Percentiles rank a stretch among this genome's conserved stretches.
phyloP scores from a whole-genome alignment of 2,329 filamentous ascomycete genomes.

The Verticillium albo-atrum region DNA sequence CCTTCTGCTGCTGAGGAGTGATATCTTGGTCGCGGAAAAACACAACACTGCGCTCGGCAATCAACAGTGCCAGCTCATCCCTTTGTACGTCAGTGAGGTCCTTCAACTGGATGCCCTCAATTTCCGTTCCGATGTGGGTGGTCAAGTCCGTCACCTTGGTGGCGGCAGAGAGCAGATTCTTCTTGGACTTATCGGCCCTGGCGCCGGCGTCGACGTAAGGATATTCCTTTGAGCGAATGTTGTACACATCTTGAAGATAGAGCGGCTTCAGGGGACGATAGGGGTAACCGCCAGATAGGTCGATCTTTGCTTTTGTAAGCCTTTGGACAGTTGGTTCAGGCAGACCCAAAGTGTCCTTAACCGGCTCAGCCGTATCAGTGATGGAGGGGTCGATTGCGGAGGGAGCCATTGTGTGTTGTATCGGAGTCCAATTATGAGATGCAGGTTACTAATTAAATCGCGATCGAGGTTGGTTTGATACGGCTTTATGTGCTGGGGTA shows the following conservation, averaged over 20 bases:
- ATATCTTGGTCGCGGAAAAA: slow-evolving; percentile 62
- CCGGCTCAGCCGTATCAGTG: slow-evolving; percentile 56
- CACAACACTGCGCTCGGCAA: slow-evolving; percentile 62
- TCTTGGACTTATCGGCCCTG: slow-evolving; percentile 62
- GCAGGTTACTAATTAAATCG: no score
- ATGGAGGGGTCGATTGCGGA: slow-evolving; percentile 59
- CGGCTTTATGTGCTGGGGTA: no score
- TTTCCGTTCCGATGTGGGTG: slow-evolving; percentile 59
- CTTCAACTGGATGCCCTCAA: slow-evolving; percentile 59
- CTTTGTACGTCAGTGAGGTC: slow-evolving; percentile 54
- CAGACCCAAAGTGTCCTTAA: slow-evolving; percentile 60
- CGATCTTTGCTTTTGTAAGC: slow-evolving; percentile 63
- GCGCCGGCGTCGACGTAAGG: slow-evolving; percentile 56
- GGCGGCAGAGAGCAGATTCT: slow-evolving; percentile 53
- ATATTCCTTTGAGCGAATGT: slow-evolving; percentile 55
- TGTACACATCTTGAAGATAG: slow-evolving; percentile 65
- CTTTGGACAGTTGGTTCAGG: slow-evolving; percentile 53
- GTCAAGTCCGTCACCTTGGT: slow-evolving; percentile 60
- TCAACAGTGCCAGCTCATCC: slow-evolving; percentile 58
- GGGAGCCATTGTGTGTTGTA: slow-evolving; percentile 36
- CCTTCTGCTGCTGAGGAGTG: slow-evolving; percentile 57
- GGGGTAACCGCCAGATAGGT: slow-evolving; percentile 66
- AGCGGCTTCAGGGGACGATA: slow-evolving; percentile 64
- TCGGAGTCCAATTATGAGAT: no score
- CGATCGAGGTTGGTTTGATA: no score